Evolutionary conservation across 2,329 filamentous ascomycete species (phyloP), one percentile per base, ranked within the genome.

Genomic region (Westerdykella aurantiaca): DNA sequence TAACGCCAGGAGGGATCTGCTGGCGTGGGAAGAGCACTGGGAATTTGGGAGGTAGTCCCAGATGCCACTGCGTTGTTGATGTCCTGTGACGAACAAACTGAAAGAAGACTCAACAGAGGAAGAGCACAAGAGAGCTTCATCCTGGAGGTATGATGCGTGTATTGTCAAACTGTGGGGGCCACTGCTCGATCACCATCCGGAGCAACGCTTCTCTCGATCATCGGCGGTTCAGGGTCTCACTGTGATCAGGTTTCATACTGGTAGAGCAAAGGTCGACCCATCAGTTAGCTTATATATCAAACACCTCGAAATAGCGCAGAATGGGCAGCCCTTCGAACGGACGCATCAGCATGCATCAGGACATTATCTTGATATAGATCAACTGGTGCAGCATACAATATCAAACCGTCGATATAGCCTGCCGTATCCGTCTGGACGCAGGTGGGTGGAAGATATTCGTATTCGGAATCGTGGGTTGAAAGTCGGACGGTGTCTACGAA

Each of bases 41-140:
- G 57, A 21, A 60, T 60, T 23, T 55, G 46, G n/a, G 51, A 38
- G 31, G 46, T 41, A 11, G 48, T 52, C 14, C 38, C 34, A 38
- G 47, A 42, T 4, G 42, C 42, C n/a, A 35, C 21, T 13, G 37
- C 25, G 17, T 47, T 39, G 16, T 42, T 38, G 38, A 44, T 35
- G 9, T 34, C 17, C 11, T n/a, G 31, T 12, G 48, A 45, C 11
- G 41, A n/a, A 44, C 42, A 44, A 33, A 7, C 47, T 17, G 38
- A 38, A 17, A 54, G 22, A 34, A 25, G 7, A 37, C 40, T 23
- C 37, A 39, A 17, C 17, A 46, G 21, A 12, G 41, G 18, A 3
- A 41, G 13, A 11, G 40, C n/a, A 21, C 4, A 33, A 6, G 48
- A 34, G 16, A 44, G 5, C 29, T 37, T 52, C 55, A 61, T 59